phyloP scores from a whole-genome alignment of 257 asterid species.

The Solanum habrochaites region DNA sequence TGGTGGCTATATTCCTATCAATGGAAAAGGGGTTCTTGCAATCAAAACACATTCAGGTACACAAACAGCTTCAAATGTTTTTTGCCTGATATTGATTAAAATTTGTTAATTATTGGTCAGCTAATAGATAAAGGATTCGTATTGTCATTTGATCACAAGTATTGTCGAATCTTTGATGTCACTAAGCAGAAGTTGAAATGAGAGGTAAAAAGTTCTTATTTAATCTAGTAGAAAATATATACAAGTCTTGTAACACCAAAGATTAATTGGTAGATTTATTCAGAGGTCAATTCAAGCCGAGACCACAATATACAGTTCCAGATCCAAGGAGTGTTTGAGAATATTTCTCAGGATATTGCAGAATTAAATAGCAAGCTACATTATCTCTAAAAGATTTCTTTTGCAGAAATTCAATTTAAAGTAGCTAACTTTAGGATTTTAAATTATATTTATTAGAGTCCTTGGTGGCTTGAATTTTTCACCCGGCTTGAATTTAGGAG shows the following conservation, averaged over 20 bases:
- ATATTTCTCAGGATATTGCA: neutral
- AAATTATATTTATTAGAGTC: neutral
- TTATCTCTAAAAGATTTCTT: too few species aligned
- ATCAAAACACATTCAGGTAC: neutral
- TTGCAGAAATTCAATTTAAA: neutral
- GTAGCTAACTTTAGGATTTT: neutral
- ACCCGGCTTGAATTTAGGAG: neutral
- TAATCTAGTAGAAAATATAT: too few species aligned
- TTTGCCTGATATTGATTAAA: neutral
- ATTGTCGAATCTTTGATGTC: neutral
- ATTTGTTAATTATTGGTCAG: neutral
- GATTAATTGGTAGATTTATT: neutral
- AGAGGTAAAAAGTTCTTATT: neutral
- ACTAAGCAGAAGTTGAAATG: neutral
- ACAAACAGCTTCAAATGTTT: neutral
- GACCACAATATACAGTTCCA: neutral
- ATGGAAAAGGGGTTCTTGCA: neutral
- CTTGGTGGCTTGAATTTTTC: neutral
- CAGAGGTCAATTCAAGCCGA: neutral
- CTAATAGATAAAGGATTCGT: neutral
- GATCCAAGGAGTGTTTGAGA: neutral
- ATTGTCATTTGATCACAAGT: neutral
- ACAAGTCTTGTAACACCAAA: neutral
- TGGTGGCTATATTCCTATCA: neutral
- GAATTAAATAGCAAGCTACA: too few species aligned